A percentile compares a stretch with the other conserved stretches of the same genome.
Evolutionary conservation across 2,329 filamentous ascomycete genomes (phyloP).

Genomic region (Sporothrix protearum): DNA sequence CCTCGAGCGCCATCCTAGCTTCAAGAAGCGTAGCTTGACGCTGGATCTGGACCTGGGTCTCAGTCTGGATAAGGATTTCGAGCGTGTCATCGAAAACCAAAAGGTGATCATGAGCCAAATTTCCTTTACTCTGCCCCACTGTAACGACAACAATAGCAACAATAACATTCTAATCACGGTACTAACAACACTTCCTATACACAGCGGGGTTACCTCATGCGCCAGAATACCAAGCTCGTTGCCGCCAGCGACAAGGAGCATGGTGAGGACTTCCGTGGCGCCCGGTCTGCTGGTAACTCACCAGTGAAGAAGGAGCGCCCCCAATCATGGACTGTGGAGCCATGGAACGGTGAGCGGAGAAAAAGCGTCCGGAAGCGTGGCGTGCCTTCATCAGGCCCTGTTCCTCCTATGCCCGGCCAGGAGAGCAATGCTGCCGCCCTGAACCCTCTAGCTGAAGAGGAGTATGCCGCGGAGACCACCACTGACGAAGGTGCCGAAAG

Average conservation of each 20-base stretch:
- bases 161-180: conserved; percentile 38
- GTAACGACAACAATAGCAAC: no score
- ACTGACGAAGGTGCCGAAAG: conserved; percentile 79
- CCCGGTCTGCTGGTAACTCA: conserved; percentile 63
- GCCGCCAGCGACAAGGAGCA: conserved; percentile 77
- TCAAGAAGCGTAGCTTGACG: conserved; percentile 79
- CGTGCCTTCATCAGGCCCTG: conserved; percentile 55
- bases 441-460: conserved; percentile 66
- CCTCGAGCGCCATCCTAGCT: conserved; percentile 63
- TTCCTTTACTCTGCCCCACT: conserved; percentile 28
- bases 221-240: conserved; percentile 96
- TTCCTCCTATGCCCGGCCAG: conserved; percentile 82
- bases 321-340: conserved; percentile 93
- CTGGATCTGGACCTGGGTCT: conserved; percentile 78
- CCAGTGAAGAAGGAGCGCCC: conserved; percentile 73
- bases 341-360: conserved; percentile 85
- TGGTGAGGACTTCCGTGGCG: conserved; percentile 49
- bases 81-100: conserved; percentile 91
- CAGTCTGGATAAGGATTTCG: conserved; percentile 87
- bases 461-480: conserved; percentile 52
- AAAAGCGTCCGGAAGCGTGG: conserved; percentile 58
- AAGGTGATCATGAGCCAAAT: conserved; percentile 68
- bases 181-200: conserved; percentile 61
- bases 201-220: conserved; percentile 98
- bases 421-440: conserved; percentile 71